Evolutionary conservation across 192 early-diverging fungal species (phyloP).

Genomic region (Helicostylum pulchrum): DNA sequence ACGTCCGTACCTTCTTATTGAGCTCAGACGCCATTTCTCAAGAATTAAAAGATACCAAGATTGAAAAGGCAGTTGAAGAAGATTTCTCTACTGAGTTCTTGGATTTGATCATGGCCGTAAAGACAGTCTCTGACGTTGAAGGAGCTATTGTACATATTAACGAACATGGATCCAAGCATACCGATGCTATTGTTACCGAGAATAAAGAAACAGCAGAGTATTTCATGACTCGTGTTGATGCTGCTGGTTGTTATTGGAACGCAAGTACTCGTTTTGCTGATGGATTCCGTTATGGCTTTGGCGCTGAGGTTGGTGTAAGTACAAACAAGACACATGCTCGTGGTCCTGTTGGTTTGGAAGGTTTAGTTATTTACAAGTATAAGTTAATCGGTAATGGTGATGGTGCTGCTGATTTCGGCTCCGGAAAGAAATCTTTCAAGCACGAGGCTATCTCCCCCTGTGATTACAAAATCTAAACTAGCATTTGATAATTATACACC

Average conservation of each 20-base stretch:
- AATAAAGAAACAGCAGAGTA: conserved; percentile 61
- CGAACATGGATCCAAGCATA: conserved; percentile 91
- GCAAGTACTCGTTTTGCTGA: conserved; percentile 95
- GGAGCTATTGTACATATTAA: conserved; percentile 93
- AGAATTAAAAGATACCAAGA: conserved; percentile 19
- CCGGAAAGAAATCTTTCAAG: conserved; percentile 68
- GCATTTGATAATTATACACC: too few species aligned
- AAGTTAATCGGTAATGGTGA: conserved; percentile 88
- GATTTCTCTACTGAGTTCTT: conserved; percentile 94
- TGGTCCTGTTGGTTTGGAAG: conserved; percentile 96
- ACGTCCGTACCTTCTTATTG: conserved; percentile 41
- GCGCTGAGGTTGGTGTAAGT: conserved; percentile 94
- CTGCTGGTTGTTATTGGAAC: conserved; percentile 98
- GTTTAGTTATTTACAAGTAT: conserved; percentile 98
- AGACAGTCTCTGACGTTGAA: conserved; percentile 67
- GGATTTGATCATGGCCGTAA: conserved; percentile 80
- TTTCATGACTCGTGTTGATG: conserved; percentile 92
- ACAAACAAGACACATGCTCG: conserved; percentile 99
- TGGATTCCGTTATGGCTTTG: conserved; percentile 98
- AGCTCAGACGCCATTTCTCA: conserved; percentile 7
- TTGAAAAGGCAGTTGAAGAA: conserved; percentile 36
- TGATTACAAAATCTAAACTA: conserved; percentile 21
- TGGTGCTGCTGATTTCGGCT: conserved; percentile 74
- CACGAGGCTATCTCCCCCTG: conserved; percentile 60
- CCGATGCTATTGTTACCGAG: conserved; percentile 92